Evolutionary conservation across 495 filamentous ascomycete genomes (phyloP), one percentile per base, ranked within the genome.

Genomic region (Penicillium flavigenum): DNA sequence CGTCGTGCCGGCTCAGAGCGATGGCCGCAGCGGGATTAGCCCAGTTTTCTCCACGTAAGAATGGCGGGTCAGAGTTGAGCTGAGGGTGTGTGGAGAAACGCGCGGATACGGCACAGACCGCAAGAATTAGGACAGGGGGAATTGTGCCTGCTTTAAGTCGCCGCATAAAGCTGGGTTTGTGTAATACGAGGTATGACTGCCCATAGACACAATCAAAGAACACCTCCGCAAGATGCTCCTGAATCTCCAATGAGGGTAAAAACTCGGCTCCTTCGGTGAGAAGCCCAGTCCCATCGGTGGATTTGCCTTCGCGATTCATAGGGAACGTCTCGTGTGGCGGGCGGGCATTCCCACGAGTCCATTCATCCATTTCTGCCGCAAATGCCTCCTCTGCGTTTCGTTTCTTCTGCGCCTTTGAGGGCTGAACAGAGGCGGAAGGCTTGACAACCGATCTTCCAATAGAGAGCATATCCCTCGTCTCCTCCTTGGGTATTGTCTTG

Each of bases 191-290:
- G 68, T 97, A 98, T 5, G 90, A 87, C 67, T 98, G 94, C 20
- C 94, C 94, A 68, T 98, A 98, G 4, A 98, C 79, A 63, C 88
- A 95, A 64, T 97, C 93, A 64, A 98, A 98, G 71, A 92, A 98
- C 0, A 96, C 87, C 70, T 97, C 92, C 14, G 93, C 86, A 5
- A 98, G 79, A 71, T 98, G 92, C 65, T 96, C 90, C 68, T 98
- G 94, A 16, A 98, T 83, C 41, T 96, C 93, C 69, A 89, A 84
- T 0, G 92, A 79, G 12, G 94, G 94, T 42, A 98, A 73, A 52
- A 88, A 86, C 64, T 95, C 91, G 8, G 83, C 85, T 6, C 94
- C 94, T 72, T 94, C 91, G 10, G 82, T 85, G 31, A 92, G 69
- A 17, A 93, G 76, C 47, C 85, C 87, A 55, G 77, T 84, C 54